Conservation (phyloP, 805 yeast species). For the Dipodascopsis uninucleata region DNA sequence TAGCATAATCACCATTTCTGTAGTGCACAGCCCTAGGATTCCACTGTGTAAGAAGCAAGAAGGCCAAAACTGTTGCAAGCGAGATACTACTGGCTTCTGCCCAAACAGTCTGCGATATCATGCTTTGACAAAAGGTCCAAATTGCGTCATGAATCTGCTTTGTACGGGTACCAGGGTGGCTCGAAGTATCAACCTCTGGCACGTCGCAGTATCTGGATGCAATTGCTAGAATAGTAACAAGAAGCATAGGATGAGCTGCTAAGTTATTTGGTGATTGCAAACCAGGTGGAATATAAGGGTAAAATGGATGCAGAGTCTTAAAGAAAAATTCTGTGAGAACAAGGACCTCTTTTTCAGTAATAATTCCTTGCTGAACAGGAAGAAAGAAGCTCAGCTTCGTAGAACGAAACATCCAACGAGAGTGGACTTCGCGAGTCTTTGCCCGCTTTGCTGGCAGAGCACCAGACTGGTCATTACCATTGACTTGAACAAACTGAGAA, state of each 20-base stretch:
- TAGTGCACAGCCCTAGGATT: conserved; percentile 91
- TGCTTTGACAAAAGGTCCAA: conserved; percentile 79
- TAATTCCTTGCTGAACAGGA: conserved; percentile 43
- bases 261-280: conserved; percentile 62
- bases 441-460: conserved; percentile 6
- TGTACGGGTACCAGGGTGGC: conserved; percentile 11
- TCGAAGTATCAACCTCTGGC: conserved; percentile 31
- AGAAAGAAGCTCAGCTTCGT: conserved; percentile 19
- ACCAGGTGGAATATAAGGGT: conserved; percentile 78
- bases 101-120: conserved; percentile 86
- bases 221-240: conserved; percentile 77
- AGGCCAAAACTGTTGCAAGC: conserved; percentile 81
- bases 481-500: not conserved
- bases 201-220: conserved; percentile 72
- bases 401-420: conserved; percentile 24
- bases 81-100: conserved; percentile 88
- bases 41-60: conserved; percentile 88
- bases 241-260: conserved; percentile 73
- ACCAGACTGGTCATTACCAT: not conserved
- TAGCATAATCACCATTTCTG: conserved; percentile 68
- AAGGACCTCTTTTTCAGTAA: conserved; percentile 47
- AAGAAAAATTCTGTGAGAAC: conserved; percentile 50
- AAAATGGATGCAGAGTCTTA: conserved; percentile 79
- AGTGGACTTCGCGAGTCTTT: conserved; percentile 1
- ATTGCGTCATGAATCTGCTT: conserved; percentile 61